These are phyloP conservation scores for Colletotrichum liaoningense DNA, from an alignment of 2,329 filamentous ascomycete genomes.

Conservation along the genomic window DNA sequence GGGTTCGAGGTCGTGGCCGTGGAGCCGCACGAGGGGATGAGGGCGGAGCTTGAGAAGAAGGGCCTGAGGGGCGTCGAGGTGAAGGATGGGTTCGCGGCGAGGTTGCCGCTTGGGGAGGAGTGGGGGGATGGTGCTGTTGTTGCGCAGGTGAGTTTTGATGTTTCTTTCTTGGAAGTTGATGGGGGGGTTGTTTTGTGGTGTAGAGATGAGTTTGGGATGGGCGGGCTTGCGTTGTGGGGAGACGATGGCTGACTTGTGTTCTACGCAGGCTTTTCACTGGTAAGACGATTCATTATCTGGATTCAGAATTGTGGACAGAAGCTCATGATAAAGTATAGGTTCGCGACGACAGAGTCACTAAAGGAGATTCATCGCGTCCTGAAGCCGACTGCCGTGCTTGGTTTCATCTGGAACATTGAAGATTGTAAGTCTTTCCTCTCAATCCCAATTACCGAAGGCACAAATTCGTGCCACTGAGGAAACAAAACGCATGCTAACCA, in stretches of 20 bases:
- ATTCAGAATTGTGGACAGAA: neutral
- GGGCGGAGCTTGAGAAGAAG: constrained; percentile 69
- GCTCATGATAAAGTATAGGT: constrained; percentile 58
- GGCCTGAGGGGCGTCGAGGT: constrained; percentile 65
- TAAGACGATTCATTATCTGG: constrained; percentile 44
- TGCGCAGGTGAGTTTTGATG: constrained; percentile 67
- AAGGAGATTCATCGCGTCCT: constrained; percentile 75
- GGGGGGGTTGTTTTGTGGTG: neutral
- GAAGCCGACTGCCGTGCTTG: constrained; percentile 69
- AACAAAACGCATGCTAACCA: too few relatives aligned
- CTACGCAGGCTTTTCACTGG: constrained; percentile 66
- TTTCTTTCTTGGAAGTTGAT: neutral
- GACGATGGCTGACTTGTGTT: constrained; percentile 21
- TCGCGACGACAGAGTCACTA: constrained; percentile 72
- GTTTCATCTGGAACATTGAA: constrained; percentile 80
- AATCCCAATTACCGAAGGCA: too few relatives aligned
- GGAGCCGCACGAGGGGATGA: constrained; percentile 75
- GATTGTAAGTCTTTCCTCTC: constrained; percentile 64
- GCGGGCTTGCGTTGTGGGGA: too few relatives aligned
- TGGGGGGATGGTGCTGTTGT: constrained; percentile 75
- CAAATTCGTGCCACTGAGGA: too few relatives aligned
- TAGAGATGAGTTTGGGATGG: too few relatives aligned
- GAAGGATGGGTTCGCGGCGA: constrained; percentile 67
- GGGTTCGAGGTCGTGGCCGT: constrained; percentile 70
- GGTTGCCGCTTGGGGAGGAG: constrained; percentile 65